Evolutionary conservation across 2,329 filamentous ascomycete genomes (phyloP).

Genomic region (Lachnellula suecica): DNA sequence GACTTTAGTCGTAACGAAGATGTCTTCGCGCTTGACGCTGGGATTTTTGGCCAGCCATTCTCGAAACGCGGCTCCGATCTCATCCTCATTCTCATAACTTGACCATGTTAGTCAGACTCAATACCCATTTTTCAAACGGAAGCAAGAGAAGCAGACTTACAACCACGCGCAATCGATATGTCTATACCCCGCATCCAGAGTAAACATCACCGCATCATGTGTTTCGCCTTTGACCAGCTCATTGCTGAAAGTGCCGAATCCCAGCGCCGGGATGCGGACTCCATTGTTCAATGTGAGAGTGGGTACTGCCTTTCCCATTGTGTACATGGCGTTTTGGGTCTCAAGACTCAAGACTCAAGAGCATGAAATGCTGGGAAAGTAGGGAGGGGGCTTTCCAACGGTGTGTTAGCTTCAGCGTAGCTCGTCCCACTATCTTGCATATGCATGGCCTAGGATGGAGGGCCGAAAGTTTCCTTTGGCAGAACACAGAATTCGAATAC

Average conservation of each 20-base stretch:
- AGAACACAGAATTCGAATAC: too few species aligned
- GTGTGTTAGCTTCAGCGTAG: too few species aligned
- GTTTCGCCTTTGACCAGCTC: constrained; percentile 39
- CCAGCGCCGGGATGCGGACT: constrained; percentile 39
- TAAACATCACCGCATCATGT: constrained; percentile 49
- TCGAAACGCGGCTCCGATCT: constrained; percentile 75
- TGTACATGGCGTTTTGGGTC: background rate
- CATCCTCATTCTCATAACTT: constrained; percentile 73
- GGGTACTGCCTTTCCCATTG: constrained; percentile 14
- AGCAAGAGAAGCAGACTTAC: too few species aligned
- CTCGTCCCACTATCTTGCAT: too few species aligned
- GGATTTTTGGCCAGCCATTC: constrained; percentile 60
- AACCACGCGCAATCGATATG: constrained; percentile 73
- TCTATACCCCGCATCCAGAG: constrained; percentile 64
- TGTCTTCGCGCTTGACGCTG: constrained; percentile 54
- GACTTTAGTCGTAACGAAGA: constrained; percentile 31
- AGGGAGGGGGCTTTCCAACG: too few species aligned
- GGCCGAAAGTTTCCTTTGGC: too few species aligned
- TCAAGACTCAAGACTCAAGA: background rate
- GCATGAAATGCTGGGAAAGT: too few species aligned
- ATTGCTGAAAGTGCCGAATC: constrained; percentile 39
- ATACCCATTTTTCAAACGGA: too few species aligned
- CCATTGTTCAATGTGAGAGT: constrained; percentile 35
- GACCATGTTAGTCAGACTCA: background rate
- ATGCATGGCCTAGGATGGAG: too few species aligned